Evolutionary conservation across 345 rosid species (phyloP), one percentile per base, ranked within the genome.

Genomic region (Citrus reticulata): DNA sequence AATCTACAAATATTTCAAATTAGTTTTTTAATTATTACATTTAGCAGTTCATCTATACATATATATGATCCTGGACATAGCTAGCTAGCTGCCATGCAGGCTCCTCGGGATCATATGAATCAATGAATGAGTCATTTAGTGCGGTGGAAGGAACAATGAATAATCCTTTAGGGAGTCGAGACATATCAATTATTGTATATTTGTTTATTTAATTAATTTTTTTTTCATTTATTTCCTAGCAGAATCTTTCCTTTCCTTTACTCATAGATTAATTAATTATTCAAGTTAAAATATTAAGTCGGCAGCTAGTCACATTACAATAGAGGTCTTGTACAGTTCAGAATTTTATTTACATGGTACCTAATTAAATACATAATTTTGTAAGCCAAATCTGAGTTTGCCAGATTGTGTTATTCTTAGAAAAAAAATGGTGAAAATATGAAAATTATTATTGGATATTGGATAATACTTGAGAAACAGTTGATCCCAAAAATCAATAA

Each of bases 241-340:
- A 25, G 81, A 65, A 72, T 79, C 81, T 79, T 79, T 72, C 20
- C 20, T 9, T 54, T 62, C 55, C 27, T 30, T 32, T 16, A 29
- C 6, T 16, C 34, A 2, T n/a, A 0, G 70, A 78, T 63, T 20
- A 30, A 42, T 27, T 29, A 19, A 55, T 19, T 22, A 24, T 35
- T 7, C 19, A n/a, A 13, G 39, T 39, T 58, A 63, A 72, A 79
- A 72, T 72, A 35, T 27, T 25, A 42, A 40, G 78, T 58, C 74
- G 78, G 82, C 73, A 73, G 65, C 37, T 22, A 16, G 29, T 64
- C 39, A 13, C 1, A 37, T 16, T 39, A 40, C 77, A 39, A 39
- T 9, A 13, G 54, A 32, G 39, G 13, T 32, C 60, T 19, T 64
- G 72, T 29, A 55, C 78, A 30, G 78, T 40, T 74, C 78, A 58